Evolutionary conservation across 495 filamentous ascomycete species (phyloP).

Genomic region (Cryomyces minteri): DNA sequence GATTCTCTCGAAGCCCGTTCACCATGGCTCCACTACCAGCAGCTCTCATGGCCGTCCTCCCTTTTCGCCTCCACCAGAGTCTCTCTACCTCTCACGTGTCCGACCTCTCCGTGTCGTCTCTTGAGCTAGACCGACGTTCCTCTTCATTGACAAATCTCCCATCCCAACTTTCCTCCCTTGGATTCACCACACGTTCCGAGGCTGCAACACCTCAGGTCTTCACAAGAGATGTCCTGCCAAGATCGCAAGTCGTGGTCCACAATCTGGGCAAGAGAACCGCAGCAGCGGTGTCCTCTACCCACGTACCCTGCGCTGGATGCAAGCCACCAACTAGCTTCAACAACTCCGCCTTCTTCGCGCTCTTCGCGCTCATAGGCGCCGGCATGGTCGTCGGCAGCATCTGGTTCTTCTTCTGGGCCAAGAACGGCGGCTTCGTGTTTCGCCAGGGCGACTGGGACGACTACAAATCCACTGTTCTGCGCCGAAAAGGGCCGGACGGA

Average conservation of each 20-base stretch:
- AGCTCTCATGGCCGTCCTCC: conserved; percentile 6
- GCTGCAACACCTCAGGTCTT: background rate
- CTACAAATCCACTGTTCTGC: conserved; percentile 92
- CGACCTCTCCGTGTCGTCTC: conserved; percentile 2
- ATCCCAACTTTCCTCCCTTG: background rate
- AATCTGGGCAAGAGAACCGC: conserved; percentile 1
- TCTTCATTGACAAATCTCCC: background rate
- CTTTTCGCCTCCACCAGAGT: conserved; percentile 3
- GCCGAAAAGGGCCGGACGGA: conserved; percentile 78
- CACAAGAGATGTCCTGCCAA: background rate
- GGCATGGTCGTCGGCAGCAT: conserved; percentile 57
- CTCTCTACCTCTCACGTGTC: background rate
- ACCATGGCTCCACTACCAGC: conserved; percentile 6
- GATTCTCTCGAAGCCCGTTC: background rate
- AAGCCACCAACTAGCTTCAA: conserved; percentile 53
- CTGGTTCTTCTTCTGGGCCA: conserved; percentile 99
- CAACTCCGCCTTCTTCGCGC: conserved; percentile 61
- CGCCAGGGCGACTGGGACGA: conserved; percentile 83
- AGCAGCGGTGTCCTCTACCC: conserved; percentile 13
- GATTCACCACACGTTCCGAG: background rate
- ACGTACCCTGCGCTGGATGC: conserved; percentile 25
- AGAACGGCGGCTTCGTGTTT: conserved; percentile 86
- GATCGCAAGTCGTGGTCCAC: background rate
- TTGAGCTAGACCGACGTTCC: conserved; percentile 7
- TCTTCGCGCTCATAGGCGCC: conserved; percentile 72